phyloP scores from a whole-genome alignment of 345 rosid species.

The Dovyalis caffra region DNA sequence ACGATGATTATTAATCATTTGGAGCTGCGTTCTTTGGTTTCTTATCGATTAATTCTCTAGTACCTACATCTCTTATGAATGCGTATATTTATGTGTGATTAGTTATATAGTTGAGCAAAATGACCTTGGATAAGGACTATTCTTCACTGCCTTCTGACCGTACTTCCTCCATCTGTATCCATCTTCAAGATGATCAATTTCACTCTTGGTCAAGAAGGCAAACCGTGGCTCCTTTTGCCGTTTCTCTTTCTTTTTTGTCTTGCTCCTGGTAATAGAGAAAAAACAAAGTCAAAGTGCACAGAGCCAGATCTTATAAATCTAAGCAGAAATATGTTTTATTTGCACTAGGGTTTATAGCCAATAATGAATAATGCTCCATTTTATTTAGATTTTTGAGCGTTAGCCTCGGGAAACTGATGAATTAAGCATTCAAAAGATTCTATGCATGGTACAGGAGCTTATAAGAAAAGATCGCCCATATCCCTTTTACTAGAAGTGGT shows the following conservation, averaged over 20 bases:
- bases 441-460: not conserved
- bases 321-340: not conserved
- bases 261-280: constrained; percentile 11
- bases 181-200: constrained; percentile 38
- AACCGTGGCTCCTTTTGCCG: constrained; percentile 31
- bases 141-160: constrained; percentile 41
- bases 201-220: constrained; percentile 39
- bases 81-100: not conserved
- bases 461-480: not conserved
- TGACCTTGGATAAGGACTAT: constrained; percentile 40
- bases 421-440: not conserved
- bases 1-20: not conserved
- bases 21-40: not conserved
- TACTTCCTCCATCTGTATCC: constrained; percentile 40
- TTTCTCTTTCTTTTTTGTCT: constrained; percentile 28
- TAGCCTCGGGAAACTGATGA: not conserved
- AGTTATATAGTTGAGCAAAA: not conserved
- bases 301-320: not conserved
- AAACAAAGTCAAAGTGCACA: not conserved
- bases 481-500: not conserved
- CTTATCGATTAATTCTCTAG: not conserved
- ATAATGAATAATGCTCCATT: not conserved
- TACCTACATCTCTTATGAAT: not conserved
- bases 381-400: not conserved
- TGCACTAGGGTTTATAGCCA: not conserved